These are phyloP conservation scores for Ogataea methanolica DNA, from an alignment of 805 yeast species.

Conservation along the genomic window DNA sequence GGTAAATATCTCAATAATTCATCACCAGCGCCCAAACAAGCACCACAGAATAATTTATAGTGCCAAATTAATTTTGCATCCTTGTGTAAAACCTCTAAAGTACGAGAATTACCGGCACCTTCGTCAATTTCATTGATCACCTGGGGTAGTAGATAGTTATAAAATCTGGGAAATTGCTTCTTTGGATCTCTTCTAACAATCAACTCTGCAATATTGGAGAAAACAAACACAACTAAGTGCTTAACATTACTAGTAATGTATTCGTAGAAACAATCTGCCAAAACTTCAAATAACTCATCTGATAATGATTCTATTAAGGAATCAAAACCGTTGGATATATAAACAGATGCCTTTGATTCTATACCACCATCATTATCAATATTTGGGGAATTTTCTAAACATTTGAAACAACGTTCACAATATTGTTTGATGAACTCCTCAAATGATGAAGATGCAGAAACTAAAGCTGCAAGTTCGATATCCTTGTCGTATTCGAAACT, in stretches of 20 bases:
- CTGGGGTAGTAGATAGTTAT: constrained; percentile 41
- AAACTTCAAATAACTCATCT: constrained; percentile 44
- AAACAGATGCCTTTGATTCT: constrained; percentile 42
- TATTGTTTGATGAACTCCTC: constrained; percentile 53
- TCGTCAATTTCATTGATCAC: constrained; percentile 72
- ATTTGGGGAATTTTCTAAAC: constrained; percentile 68
- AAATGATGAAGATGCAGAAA: constrained; percentile 71
- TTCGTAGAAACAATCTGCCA: constrained; percentile 46
- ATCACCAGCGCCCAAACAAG: constrained; percentile 62
- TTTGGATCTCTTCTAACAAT: constrained; percentile 62
- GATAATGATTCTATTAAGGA: constrained; percentile 56
- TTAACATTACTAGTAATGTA: constrained; percentile 57
- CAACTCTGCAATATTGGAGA: constrained; percentile 70
- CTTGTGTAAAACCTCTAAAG: constrained; percentile 62
- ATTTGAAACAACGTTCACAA: constrained; percentile 51
- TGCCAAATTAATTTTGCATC: constrained; percentile 76
- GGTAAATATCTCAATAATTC: constrained; percentile 38
- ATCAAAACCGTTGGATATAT: constrained; percentile 36
- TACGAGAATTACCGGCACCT: constrained; percentile 74
- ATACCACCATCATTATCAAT: constrained; percentile 45
- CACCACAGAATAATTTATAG: constrained; percentile 63
- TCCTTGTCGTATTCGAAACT: constrained; percentile 39
- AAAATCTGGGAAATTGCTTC: constrained; percentile 39
- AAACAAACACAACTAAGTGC: constrained; percentile 58
- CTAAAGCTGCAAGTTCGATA: constrained; percentile 51